These are phyloP conservation scores for Colletotrichum melonis DNA, from an alignment of 2,329 filamentous ascomycete species.

Conservation along the genomic window DNA sequence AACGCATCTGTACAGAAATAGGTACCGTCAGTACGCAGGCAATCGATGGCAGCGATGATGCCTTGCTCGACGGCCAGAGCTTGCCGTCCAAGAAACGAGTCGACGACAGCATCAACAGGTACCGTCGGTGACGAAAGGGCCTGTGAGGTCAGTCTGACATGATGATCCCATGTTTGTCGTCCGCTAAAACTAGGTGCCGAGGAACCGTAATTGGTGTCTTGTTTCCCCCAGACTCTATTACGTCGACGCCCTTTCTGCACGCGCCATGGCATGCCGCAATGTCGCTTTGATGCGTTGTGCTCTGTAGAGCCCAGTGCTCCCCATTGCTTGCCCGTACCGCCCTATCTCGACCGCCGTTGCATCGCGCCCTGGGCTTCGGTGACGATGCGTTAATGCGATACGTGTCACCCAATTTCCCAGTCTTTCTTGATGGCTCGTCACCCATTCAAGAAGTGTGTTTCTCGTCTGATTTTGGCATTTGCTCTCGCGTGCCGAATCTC, in stretches of 20 bases:
- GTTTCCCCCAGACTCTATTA: conserved; percentile 22
- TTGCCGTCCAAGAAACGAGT: neutral
- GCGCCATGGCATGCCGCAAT: neutral
- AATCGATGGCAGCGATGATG: neutral
- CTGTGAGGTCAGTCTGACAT: conserved; percentile 35
- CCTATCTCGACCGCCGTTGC: neutral
- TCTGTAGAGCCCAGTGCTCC: neutral
- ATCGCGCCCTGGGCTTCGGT: neutral
- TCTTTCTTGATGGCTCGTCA: neutral
- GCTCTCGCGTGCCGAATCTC: conserved; percentile 27
- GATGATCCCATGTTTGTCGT: conserved; percentile 23
- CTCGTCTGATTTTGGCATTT: conserved; percentile 24
- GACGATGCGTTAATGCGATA: neutral
- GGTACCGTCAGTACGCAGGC: neutral
- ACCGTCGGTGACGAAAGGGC: neutral
- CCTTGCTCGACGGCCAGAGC: neutral
- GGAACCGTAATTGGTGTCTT: conserved; percentile 21
- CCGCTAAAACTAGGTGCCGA: conserved; percentile 25
- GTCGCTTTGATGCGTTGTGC: conserved; percentile 2
- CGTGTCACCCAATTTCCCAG: neutral
- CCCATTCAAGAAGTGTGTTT: neutral
- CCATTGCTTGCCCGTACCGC: neutral
- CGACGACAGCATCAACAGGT: neutral
- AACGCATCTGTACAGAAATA: neutral
- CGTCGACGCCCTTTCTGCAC: conserved; percentile 15